Conservation (phyloP, 306 rosid species). For the Cercis canadensis region DNA sequence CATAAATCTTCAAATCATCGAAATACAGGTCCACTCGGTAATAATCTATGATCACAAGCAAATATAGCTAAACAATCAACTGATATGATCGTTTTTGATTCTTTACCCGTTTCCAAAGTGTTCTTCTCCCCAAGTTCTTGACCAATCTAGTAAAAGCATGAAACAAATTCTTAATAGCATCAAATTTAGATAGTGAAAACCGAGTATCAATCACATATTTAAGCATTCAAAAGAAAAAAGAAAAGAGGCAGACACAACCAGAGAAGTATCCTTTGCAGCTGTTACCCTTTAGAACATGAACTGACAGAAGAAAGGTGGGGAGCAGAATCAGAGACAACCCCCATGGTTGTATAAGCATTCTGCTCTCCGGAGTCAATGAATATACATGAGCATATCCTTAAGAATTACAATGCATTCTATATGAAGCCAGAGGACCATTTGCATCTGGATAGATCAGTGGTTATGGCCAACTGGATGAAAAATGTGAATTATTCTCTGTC, state of each 20-base stretch:
- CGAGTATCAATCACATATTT: background rate
- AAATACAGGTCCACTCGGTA: background rate
- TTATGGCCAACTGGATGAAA: background rate
- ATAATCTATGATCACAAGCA: slow-evolving; percentile 24
- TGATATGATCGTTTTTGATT: slow-evolving; percentile 8
- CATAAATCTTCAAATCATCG: slow-evolving; percentile 12
- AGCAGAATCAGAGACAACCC: background rate
- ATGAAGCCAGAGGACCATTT: slow-evolving; percentile 17
- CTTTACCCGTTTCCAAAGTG: slow-evolving; percentile 97
- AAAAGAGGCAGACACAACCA: background rate
- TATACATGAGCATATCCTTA: slow-evolving; percentile 17
- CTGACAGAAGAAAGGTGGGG: background rate
- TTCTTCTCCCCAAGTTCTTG: slow-evolving; percentile 99
- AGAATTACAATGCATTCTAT: slow-evolving; percentile 12
- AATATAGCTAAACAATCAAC: slow-evolving; percentile 28
- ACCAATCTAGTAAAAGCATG: slow-evolving; percentile 78
- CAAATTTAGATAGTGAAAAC: slow-evolving; percentile 20
- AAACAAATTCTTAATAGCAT: slow-evolving; percentile 19
- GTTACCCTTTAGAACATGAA: slow-evolving; percentile 18
- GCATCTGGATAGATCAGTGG: background rate
- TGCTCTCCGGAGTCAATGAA: slow-evolving; percentile 4
- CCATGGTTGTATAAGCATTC: too few species aligned
- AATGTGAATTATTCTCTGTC: background rate
- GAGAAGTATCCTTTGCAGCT: slow-evolving; percentile 11
- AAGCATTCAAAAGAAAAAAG: background rate